Base-by-base conservation (phyloP, 2,329 filamentous ascomycete genomes). In the Aciculosporium take region DNA sequence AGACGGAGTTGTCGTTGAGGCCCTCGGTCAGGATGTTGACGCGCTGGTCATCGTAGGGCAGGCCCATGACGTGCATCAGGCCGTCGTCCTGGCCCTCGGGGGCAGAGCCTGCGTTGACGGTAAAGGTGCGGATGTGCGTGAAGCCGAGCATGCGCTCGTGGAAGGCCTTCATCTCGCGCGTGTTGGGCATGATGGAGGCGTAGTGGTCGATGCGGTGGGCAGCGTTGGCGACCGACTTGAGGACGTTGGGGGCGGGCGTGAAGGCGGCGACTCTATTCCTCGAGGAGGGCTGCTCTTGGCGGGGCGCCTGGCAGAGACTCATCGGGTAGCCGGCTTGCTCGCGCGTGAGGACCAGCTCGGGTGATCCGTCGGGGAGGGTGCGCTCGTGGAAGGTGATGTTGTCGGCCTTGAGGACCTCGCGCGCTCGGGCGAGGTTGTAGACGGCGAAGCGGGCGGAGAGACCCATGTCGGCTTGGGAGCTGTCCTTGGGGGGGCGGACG, bases 1-100 rank as follows among this genome's bases (percentile, higher is more conserved):
- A 36, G 21, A 36, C n/a, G 6, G 34, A 24, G 6, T 36, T 5
- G n/a, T 13, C 7, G 13, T 36, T 36, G n/a, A 36, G 34, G 3
- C 34, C 34, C 34, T 36, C 34, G 23, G 34, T 36, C n/a, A 36
- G 34, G 9, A 36, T 27, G 15, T 36, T 36, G 34, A 36, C 34
- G 8, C 34, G 34, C 5, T 27, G 7, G 15, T 25, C 34, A 25
- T 36, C 34, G 10, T n/a, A 17, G 13, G 34, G 34, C n/a, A 36
- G 10, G n/a, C n/a, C n/a, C 34, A 36, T 36, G 21, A 36, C 23
- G 34, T 36, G 34, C 34, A 36, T 36, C 34, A 36, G 23, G 5
- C 34, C 34, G 23, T 36, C 34, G 9, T 36, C 23, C 8, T 25
- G 7, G 15, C 34, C 34, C 10, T 36, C 34, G 21, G 34, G 13